Percentiles rank a stretch among this genome's conserved stretches.
Conservation (phyloP, 2,329 filamentous ascomycete genomes). For the Onygenales sp. region DNA sequence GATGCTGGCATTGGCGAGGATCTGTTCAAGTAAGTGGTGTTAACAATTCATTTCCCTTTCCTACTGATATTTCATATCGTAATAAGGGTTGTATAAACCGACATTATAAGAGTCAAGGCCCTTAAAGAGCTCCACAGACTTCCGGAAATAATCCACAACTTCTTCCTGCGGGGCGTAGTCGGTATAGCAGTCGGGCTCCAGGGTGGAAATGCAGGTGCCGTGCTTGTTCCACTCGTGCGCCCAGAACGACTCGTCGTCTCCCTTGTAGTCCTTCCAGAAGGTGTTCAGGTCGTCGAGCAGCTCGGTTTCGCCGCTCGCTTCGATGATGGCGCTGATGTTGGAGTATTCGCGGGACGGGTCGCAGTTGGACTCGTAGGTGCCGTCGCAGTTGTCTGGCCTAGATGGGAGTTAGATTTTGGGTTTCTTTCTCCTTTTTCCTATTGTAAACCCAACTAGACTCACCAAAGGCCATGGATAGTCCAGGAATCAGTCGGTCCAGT, state of each 20-base stretch:
- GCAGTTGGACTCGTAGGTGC: conserved; percentile 47
- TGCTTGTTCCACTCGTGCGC: conserved; percentile 64
- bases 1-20: conserved; percentile 45
- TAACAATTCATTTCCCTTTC: background rate
- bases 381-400: conserved; percentile 47
- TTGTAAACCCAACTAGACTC: conserved; percentile 8
- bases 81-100: background rate
- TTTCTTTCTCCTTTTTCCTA: background rate
- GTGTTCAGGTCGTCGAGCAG: conserved; percentile 49
- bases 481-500: conserved; percentile 48
- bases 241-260: conserved; percentile 52
- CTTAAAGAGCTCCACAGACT: conserved; percentile 47
- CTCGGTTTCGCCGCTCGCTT: conserved; percentile 39
- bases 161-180: conserved; percentile 46
- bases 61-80: too few relatives aligned
- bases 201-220: conserved; percentile 62
- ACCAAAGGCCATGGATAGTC: conserved; percentile 51
- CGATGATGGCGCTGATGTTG: conserved; percentile 48
- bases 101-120: conserved; percentile 41
- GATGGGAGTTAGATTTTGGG: background rate
- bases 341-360: conserved; percentile 45
- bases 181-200: conserved; percentile 55
- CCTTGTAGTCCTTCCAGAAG: conserved; percentile 51
- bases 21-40: background rate
- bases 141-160: conserved; percentile 49